phyloP scores from a whole-genome alignment of 73 alveolate species.

The Paramecium biaurelia region DNA sequence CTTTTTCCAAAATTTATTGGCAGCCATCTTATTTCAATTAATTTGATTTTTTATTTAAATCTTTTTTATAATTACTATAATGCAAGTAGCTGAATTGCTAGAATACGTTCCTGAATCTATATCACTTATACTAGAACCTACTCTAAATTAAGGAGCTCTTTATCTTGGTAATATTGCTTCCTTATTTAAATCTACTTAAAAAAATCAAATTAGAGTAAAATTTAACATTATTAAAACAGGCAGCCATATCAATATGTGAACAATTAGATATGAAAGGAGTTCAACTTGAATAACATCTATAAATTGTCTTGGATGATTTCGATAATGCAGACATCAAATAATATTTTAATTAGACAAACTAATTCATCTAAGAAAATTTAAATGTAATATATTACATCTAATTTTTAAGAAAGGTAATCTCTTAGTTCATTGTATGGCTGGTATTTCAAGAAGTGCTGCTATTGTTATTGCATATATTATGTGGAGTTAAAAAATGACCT shows the following conservation, averaged over 20 bases:
- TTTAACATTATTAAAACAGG: not conserved
- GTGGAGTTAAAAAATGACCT: constrained; percentile 44
- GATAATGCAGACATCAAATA: not conserved
- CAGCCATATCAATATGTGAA: not conserved
- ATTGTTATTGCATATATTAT: constrained; percentile 88
- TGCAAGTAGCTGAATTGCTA: not conserved
- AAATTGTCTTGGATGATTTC: not conserved
- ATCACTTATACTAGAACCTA: not conserved
- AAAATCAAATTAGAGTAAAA: not conserved
- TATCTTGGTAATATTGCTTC: not conserved
- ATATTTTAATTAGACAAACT: not conserved
- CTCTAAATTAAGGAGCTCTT: not conserved
- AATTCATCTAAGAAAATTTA: not conserved
- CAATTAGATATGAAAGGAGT: not conserved
- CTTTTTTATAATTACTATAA: not conserved
- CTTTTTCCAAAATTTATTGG: constrained; percentile 43
- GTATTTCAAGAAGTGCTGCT: constrained; percentile 88
- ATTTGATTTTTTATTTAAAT: constrained; percentile 21
- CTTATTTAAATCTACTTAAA: not conserved
- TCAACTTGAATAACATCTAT: not conserved
- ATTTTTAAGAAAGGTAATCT: constrained; percentile 3
- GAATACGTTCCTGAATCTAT: not conserved
- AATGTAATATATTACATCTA: not conserved
- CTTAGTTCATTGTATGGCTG: constrained; percentile 90
- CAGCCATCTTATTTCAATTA: not conserved